phyloP scores from a whole-genome alignment of 768 basidiomycete genomes.

The Cystofilobasidium capitatum region DNA sequence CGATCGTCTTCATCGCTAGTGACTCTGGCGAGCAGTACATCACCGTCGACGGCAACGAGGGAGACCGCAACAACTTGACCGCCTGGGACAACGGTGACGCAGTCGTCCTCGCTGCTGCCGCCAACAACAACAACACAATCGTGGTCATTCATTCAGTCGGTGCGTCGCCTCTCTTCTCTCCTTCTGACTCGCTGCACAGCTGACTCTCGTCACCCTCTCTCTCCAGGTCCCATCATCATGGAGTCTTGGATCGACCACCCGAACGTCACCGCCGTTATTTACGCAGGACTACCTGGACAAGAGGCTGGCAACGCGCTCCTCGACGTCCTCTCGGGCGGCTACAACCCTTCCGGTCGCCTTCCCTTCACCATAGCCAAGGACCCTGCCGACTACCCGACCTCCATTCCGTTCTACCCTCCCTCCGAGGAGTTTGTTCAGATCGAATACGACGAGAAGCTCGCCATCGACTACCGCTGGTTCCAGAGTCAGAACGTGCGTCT shows the following conservation, averaged over 20 bases:
- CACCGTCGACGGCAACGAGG: constrained; percentile 66
- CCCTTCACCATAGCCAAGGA: constrained; percentile 69
- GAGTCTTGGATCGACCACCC: constrained; percentile 64
- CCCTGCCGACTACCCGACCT: constrained; percentile 48
- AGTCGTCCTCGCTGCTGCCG: constrained; percentile 37
- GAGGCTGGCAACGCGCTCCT: constrained; percentile 63
- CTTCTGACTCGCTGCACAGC: too few species aligned
- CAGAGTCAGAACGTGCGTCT: neutral
- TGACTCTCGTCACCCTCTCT: too few species aligned
- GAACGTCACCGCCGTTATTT: constrained; percentile 49
- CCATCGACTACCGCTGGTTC: constrained; percentile 44
- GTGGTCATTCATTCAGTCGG: constrained; percentile 68
- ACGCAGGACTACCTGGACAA: constrained; percentile 42
- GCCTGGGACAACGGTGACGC: constrained; percentile 65
- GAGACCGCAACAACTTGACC: constrained; percentile 62
- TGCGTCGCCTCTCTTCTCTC: too few species aligned
- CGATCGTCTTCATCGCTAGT: constrained; percentile 54
- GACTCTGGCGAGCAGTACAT: constrained; percentile 79
- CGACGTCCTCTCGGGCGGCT: constrained; percentile 58
- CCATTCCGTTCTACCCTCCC: constrained; percentile 32
- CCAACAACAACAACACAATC: constrained; percentile 41
- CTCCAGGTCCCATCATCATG: constrained; percentile 41
- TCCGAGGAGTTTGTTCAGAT: neutral
- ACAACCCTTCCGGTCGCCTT: constrained; percentile 60
- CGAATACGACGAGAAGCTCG: constrained; percentile 41